These are phyloP conservation scores for Cryptococcus sp. DNA, from an alignment of 1,284 basidiomycete species.

Conservation along the genomic window DNA sequence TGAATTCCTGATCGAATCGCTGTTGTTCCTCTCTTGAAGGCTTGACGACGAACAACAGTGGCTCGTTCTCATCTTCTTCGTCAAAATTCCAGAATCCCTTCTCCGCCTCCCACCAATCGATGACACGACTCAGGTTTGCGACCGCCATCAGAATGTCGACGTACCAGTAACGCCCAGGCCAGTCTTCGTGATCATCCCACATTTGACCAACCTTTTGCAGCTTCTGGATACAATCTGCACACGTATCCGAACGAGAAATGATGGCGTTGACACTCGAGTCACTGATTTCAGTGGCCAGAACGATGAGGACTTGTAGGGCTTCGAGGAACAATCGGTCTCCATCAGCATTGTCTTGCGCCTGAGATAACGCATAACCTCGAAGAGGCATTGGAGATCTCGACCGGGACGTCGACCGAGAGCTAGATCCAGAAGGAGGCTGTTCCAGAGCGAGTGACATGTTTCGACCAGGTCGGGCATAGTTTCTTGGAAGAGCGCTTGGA, in stretches of 20 bases:
- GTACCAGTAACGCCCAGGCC: conserved; percentile 98
- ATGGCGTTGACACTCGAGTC: conserved; percentile 87
- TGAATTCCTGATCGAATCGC: conserved; percentile 33
- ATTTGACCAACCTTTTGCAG: conserved; percentile 87
- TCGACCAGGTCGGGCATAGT: conserved; percentile 58
- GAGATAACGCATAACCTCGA: conserved; percentile 61
- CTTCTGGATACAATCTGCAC: conserved; percentile 81
- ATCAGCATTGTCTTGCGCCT: conserved; percentile 39
- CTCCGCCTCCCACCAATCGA: conserved; percentile 99
- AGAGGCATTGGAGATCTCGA: conserved; percentile 90
- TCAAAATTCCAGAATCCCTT: conserved; percentile 99
- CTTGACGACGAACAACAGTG: conserved; percentile 84
- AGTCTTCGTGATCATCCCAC: conserved; percentile 97
- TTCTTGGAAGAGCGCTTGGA: conserved; percentile 41
- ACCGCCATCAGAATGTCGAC: conserved; percentile 96
- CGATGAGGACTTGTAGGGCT: conserved; percentile 91
- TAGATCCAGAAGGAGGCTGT: conserved; percentile 64
- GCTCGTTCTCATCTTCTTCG: conserved; percentile 76
- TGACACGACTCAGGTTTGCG: conserved; percentile 89
- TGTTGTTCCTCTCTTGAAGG: conserved; percentile 55
- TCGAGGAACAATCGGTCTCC: conserved; percentile 62
- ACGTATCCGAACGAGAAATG: conserved; percentile 78
- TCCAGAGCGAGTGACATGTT: conserved; percentile 73
- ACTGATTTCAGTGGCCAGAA: conserved; percentile 89
- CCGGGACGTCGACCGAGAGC: conserved; percentile 92